Conservation (phyloP, 768 basidiomycete genomes). For the Steccherinum ochraceum region DNA sequence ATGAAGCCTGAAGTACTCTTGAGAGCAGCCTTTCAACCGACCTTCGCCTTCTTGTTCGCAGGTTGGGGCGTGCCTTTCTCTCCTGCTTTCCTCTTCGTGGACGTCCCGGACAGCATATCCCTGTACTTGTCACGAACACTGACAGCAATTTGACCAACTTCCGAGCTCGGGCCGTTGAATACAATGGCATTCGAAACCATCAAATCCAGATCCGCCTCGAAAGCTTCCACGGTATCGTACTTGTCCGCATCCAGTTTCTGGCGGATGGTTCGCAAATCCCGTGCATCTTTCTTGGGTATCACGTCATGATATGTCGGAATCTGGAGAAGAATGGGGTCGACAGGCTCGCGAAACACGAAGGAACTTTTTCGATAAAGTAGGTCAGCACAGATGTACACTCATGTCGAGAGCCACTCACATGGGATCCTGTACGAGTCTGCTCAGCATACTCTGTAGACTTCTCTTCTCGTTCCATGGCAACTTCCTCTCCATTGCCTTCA, state of each 20-base stretch:
- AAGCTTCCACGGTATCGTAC: slow-evolving; percentile 70
- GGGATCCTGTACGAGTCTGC: slow-evolving; percentile 60
- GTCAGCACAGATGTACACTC: neutral
- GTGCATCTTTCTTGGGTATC: slow-evolving; percentile 78
- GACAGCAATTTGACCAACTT: slow-evolving; percentile 64
- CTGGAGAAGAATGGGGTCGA: slow-evolving; percentile 78
- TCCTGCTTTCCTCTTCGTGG: slow-evolving; percentile 54
- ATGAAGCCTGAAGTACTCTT: too few species aligned
- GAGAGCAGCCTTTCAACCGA: slow-evolving; percentile 35
- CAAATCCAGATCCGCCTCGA: slow-evolving; percentile 80
- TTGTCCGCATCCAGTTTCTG: slow-evolving; percentile 76
- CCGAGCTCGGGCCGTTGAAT: slow-evolving; percentile 81
- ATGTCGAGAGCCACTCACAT: slow-evolving; percentile 38
- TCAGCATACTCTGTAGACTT: slow-evolving; percentile 64
- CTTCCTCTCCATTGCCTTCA: slow-evolving; percentile 64
- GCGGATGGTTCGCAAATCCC: slow-evolving; percentile 80
- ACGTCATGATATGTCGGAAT: slow-evolving; percentile 88
- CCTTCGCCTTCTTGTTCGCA: slow-evolving; percentile 56
- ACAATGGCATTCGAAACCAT: slow-evolving; percentile 86
- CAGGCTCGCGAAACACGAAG: slow-evolving; percentile 76
- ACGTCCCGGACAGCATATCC: slow-evolving; percentile 43
- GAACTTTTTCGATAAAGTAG: slow-evolving; percentile 36
- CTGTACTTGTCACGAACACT: slow-evolving; percentile 43
- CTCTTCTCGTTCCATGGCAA: slow-evolving; percentile 78
- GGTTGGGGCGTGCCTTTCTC: slow-evolving; percentile 56